Evolutionary conservation across 108 stramenopile genomes (phyloP).

Genomic region (Chaetoceros tenuissimus): DNA sequence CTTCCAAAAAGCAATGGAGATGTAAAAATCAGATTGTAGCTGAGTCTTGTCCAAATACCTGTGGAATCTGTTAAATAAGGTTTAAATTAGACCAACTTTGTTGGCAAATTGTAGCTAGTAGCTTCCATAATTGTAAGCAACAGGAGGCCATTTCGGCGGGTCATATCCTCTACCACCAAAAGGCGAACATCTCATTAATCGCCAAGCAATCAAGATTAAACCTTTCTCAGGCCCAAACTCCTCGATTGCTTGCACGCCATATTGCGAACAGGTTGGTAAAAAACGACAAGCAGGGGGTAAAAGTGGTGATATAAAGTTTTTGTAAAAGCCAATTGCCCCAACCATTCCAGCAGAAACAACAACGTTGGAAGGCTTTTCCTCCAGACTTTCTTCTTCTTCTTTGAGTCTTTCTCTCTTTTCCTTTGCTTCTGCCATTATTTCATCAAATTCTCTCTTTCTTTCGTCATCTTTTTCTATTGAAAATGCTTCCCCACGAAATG

Average conservation of each 20-base stretch:
- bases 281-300: constrained; percentile 86
- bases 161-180: constrained; percentile 86
- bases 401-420: background rate
- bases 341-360: constrained; percentile 53
- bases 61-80: too few species aligned
- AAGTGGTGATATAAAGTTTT: constrained; percentile 69
- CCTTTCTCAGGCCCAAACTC: constrained; percentile 74
- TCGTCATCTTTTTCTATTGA: too few species aligned
- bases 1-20: too few species aligned
- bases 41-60: too few species aligned
- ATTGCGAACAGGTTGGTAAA: constrained; percentile 80
- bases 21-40: too few species aligned
- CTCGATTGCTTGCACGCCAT: constrained; percentile 78
- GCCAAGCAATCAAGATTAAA: constrained; percentile 66
- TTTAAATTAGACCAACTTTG: too few species aligned
- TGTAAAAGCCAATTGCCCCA: constrained; percentile 72
- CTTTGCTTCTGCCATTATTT: too few species aligned
- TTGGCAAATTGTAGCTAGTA: too few species aligned
- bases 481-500: too few species aligned
- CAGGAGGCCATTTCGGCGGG: constrained; percentile 82
- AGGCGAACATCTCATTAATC: constrained; percentile 72
- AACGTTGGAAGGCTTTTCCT: background rate
- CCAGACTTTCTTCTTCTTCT: background rate
- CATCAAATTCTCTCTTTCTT: too few species aligned
- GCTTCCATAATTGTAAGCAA: constrained; percentile 56